Percentiles rank a stretch among this genome's conserved stretches.
These are phyloP conservation scores for Peronospora farinosa DNA, from an alignment of 352 stramenopile genomes.

Conservation along the genomic window DNA sequence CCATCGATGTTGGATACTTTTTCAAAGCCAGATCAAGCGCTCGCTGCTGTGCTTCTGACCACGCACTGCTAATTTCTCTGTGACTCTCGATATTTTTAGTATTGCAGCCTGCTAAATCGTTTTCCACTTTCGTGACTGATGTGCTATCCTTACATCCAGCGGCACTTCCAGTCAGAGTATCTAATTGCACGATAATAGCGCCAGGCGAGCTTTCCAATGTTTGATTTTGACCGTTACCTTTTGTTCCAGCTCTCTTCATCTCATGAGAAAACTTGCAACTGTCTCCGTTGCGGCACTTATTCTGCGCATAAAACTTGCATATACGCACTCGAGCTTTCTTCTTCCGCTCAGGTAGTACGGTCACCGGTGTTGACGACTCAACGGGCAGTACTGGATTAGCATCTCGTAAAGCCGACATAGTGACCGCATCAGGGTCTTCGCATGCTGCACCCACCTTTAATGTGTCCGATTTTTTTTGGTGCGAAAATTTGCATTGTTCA, in stretches of 20 bases:
- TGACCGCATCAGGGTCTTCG: conserved; percentile 2
- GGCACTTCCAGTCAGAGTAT: conserved; percentile 1
- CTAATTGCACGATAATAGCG: conserved; percentile 20
- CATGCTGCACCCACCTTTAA: conserved; percentile 5
- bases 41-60: conserved; percentile 59
- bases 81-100: conserved; percentile 1
- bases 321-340: conserved; percentile 23
- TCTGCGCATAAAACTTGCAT: conserved; percentile 54
- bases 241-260: conserved; percentile 11
- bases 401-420: conserved; percentile 14
- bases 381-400: conserved; percentile 9
- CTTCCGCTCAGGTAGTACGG: conserved; percentile 2
- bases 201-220: neutral
- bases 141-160: neutral
- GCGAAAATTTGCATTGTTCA: conserved; percentile 44
- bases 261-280: conserved; percentile 59
- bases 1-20: conserved; percentile 63
- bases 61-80: conserved; percentile 27
- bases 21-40: conserved; percentile 62
- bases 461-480: conserved; percentile 26
- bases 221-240: conserved; percentile 3
- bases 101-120: neutral
- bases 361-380: conserved; percentile 1
- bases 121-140: neutral
- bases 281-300: conserved; percentile 46